Percentiles rank a stretch among this genome's conserved stretches.
These are phyloP conservation scores for Bathelium albidoporum DNA, from an alignment of 495 filamentous ascomycete species.

Conservation along the genomic window DNA sequence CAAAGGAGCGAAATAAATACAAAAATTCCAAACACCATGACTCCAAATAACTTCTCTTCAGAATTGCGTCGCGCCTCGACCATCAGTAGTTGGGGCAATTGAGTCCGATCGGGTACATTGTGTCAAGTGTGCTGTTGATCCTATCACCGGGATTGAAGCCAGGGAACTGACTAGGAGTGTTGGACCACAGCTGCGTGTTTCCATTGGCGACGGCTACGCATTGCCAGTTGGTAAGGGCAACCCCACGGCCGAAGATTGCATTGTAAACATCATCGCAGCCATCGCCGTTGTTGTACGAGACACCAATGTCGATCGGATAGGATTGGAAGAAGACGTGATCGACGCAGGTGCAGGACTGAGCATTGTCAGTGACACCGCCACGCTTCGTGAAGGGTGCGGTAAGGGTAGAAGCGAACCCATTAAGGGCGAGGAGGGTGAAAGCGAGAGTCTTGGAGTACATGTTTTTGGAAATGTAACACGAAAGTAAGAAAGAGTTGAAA, in stretches of 20 bases:
- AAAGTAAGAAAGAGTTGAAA: no score
- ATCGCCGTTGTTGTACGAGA: not conserved
- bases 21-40: no score
- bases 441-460: not conserved
- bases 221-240: not conserved
- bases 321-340: not conserved
- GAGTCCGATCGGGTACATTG: not conserved
- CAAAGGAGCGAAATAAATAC: no score
- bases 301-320: not conserved
- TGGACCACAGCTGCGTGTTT: not conserved
- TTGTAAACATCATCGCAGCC: not conserved
- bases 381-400: not conserved
- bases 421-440: not conserved
- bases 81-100: not conserved
- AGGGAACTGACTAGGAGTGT: not conserved
- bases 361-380: not conserved
- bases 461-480: no score
- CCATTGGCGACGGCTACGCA: not conserved
- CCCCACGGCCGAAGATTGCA: not conserved
- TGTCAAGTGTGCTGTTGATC: not conserved
- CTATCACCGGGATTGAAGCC: no score
- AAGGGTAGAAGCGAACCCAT: not conserved
- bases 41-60: no score
- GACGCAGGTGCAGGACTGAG: not conserved
- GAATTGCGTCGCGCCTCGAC: no score